Evolutionary conservation across 345 rosid species (phyloP), one percentile per base, ranked within the genome.

Genomic region (Kernera saxatilis): DNA sequence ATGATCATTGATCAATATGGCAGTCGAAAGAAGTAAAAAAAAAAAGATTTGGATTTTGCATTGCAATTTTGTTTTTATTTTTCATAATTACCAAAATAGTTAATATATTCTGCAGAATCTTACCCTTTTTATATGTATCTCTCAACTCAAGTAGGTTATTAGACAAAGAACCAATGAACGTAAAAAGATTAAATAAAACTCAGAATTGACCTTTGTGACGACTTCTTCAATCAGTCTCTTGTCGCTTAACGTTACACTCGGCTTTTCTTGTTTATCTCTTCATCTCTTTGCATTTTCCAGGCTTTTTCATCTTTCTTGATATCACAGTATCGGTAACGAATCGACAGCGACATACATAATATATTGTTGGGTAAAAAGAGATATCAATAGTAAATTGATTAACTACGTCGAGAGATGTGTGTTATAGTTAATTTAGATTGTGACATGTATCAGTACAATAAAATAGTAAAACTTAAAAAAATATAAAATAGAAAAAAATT

Each of bases 191-290:
- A 19, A 15, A 3, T 6, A 62, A 30, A 56, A 15, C 18, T 36
- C 2, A 41, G 58, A 73, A 73, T 26, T 73, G 67, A 73, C 60
- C 50, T 57, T 66, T 48, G 18, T 22, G 67, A 50, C 45, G 67
- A 50, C 45, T 57, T 37, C 41, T 48, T 66, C 72, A 49, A 57
- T 73, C 77, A 73, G 59, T 65, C 77, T 64, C 77, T 50, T 60
- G 51, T 55, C 65, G 37, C 64, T 18, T 60, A 32, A 54, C 45
- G 50, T 72, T 72, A 33, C 64, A 64, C 49, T 72, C 64, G 48
- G 64, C 77, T 23, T 64, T 72, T 61, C 75, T 71, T 0, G 68
- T 60, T 49, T 55, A 21, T 50, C 36, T 51, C 26, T 39, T 50
- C 36, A 27, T 19, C 18, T 26, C 25, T 8, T 33, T 53, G 22